A percentile compares a stretch with the other conserved stretches of the same genome.
phyloP scores from a whole-genome alignment of 2,329 filamentous ascomycete genomes.

The Thielaviopsis musarum region DNA sequence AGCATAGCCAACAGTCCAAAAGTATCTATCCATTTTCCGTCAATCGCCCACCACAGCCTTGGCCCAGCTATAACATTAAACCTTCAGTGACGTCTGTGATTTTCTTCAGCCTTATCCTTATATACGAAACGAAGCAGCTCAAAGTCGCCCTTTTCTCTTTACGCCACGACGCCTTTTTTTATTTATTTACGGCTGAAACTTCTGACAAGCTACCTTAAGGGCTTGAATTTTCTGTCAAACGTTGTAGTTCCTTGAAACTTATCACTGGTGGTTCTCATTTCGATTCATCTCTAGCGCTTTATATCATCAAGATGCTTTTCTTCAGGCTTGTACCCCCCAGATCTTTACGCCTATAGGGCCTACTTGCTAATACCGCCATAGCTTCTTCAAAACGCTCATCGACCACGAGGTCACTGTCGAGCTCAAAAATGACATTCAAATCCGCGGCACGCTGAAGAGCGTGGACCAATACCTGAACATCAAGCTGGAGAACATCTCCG shows the following conservation, averaged over 20 bases:
- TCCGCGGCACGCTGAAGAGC: constrained; percentile 86
- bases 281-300: neutral
- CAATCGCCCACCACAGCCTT: neutral
- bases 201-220: no score
- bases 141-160: no score
- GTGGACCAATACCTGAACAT: constrained; percentile 99
- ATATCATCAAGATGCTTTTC: constrained; percentile 25
- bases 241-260: neutral
- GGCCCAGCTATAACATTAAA: neutral
- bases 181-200: no score
- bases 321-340: constrained; percentile 21
- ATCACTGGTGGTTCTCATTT: no score
- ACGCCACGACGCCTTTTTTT: no score
- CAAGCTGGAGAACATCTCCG: constrained; percentile 88
- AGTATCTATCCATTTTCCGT: neutral
- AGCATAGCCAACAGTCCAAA: no score
- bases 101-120: neutral
- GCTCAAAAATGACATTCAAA: constrained; percentile 98
- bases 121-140: no score
- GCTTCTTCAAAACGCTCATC: constrained; percentile 98
- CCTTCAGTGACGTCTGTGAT: neutral
- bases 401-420: constrained; percentile 96
- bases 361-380: constrained; percentile 20
- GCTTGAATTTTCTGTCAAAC: no score
- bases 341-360: constrained; percentile 4